Evolutionary conservation across 1,284 basidiomycete genomes (phyloP).

Genomic region (Heterobasidion parviporum): DNA sequence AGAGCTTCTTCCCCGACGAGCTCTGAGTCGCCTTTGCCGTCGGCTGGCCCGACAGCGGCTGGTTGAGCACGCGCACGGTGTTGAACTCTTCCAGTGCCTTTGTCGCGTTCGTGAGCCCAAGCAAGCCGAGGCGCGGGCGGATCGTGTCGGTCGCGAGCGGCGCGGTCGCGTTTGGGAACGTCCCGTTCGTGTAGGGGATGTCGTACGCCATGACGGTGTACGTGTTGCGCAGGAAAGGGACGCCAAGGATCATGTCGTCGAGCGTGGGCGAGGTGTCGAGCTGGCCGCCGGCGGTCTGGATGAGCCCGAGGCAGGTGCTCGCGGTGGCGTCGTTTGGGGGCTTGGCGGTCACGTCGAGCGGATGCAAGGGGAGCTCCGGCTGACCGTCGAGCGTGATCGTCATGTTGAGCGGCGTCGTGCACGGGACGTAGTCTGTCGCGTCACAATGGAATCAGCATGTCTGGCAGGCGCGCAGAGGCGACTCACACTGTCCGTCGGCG

Average conservation of each 20-base stretch:
- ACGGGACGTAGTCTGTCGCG: conserved; percentile 60
- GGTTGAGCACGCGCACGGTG: conserved; percentile 52
- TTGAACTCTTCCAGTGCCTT: conserved; percentile 57
- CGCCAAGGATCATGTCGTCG: conserved; percentile 64
- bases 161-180: conserved; percentile 26
- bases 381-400: conserved; percentile 55
- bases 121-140: conserved; percentile 45
- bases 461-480: background rate
- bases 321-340: conserved; percentile 26
- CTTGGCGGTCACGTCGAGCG: conserved; percentile 53
- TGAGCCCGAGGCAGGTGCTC: conserved; percentile 52
- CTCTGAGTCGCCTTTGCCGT: background rate
- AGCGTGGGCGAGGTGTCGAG: conserved; percentile 27
- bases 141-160: conserved; percentile 17
- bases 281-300: conserved; percentile 42
- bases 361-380: conserved; percentile 51
- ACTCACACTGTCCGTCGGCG: conserved; percentile 56
- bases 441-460: background rate
- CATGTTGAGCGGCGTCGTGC: conserved; percentile 59
- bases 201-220: conserved; percentile 68
- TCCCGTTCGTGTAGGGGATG: conserved; percentile 33
- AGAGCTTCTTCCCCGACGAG: conserved; percentile 26
- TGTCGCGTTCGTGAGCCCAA: conserved; percentile 50
- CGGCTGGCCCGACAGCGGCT: conserved; percentile 29
- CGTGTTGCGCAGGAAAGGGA: conserved; percentile 65